These are phyloP conservation scores for Pseudogymnoascus sp. DNA, from an alignment of 2,329 filamentous ascomycete genomes.

Conservation along the genomic window DNA sequence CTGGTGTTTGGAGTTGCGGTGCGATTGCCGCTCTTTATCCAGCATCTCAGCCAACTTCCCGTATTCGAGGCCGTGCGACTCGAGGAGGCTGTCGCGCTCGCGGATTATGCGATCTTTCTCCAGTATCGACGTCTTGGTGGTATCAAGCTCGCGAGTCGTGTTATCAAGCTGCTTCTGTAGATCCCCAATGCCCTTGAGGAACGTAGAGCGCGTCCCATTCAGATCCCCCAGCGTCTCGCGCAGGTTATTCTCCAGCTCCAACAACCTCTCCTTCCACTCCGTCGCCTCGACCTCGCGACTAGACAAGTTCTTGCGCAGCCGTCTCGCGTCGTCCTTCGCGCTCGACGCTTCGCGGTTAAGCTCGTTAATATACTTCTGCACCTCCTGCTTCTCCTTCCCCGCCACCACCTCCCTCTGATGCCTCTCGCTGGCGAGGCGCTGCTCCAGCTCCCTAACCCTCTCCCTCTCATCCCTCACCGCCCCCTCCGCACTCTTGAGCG, in stretches of 20 bases:
- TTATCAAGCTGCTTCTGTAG: conserved; percentile 82
- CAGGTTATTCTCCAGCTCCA: conserved; percentile 83
- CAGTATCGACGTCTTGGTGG: conserved; percentile 65
- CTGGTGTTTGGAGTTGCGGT: conserved; percentile 77
- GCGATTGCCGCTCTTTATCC: conserved; percentile 79
- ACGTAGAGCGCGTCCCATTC: conserved; percentile 73
- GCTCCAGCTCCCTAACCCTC: conserved; percentile 60
- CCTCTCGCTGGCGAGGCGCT: conserved; percentile 70
- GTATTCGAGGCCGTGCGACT: conserved; percentile 79
- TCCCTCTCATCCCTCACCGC: conserved; percentile 80
- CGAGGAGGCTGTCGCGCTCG: conserved; percentile 79
- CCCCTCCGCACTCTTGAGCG: conserved; percentile 70
- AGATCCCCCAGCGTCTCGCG: conserved; percentile 81
- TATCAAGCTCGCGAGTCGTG: conserved; percentile 74
- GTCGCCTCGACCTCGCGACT: conserved; percentile 80
- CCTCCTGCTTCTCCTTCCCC: conserved; percentile 85
- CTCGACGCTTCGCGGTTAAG: conserved; percentile 75
- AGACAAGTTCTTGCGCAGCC: conserved; percentile 73
- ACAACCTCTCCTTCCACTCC: conserved; percentile 83
- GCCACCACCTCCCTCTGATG: conserved; percentile 81
- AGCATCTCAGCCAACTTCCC: conserved; percentile 79
- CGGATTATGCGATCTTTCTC: conserved; percentile 89
- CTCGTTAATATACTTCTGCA: conserved; percentile 87
- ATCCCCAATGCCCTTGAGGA: conserved; percentile 80
- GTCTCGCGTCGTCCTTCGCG: conserved; percentile 78